phyloP scores from a whole-genome alignment of 305 asterid species.

The Salvia sclarea region DNA sequence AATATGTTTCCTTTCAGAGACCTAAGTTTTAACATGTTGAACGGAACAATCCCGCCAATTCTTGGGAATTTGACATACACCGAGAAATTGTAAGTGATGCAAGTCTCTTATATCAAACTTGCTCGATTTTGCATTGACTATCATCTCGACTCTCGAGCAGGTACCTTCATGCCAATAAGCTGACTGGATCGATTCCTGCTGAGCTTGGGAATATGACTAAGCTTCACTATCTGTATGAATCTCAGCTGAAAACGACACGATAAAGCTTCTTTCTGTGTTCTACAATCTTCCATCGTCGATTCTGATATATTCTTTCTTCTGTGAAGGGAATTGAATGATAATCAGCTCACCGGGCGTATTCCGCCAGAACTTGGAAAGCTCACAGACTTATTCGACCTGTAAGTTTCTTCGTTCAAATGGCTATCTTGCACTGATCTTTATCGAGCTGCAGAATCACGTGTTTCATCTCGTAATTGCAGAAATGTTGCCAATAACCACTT shows the following conservation, averaged over 20 bases:
- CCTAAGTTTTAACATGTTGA: slow-evolving; percentile 52
- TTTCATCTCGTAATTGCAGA: slow-evolving; percentile 41
- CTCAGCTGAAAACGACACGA: not conserved
- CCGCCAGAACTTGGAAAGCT: slow-evolving; percentile 97
- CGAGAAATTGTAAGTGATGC: slow-evolving; percentile 49
- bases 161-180: slow-evolving; percentile 88
- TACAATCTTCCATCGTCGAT: not conserved
- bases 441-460: not conserved
- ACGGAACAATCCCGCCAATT: slow-evolving; percentile 53
- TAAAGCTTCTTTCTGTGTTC: not conserved
- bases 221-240: slow-evolving; percentile 79
- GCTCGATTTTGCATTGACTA: not conserved
- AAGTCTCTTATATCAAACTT: no score
- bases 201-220: slow-evolving; percentile 97
- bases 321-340: slow-evolving; percentile 82
- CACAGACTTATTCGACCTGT: slow-evolving; percentile 88
- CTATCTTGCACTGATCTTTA: not conserved
- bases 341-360: slow-evolving; percentile 70
- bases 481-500: slow-evolving; percentile 83
- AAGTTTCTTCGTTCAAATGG: slow-evolving; percentile 23
- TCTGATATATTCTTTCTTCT: not conserved
- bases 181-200: slow-evolving; percentile 81
- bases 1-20: slow-evolving; percentile 33
- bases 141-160: slow-evolving; percentile 37
- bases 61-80: slow-evolving; percentile 56